These are phyloP conservation scores for Yamadazyma sp. DNA, from an alignment of 1,139 yeast species.

Conservation along the genomic window DNA sequence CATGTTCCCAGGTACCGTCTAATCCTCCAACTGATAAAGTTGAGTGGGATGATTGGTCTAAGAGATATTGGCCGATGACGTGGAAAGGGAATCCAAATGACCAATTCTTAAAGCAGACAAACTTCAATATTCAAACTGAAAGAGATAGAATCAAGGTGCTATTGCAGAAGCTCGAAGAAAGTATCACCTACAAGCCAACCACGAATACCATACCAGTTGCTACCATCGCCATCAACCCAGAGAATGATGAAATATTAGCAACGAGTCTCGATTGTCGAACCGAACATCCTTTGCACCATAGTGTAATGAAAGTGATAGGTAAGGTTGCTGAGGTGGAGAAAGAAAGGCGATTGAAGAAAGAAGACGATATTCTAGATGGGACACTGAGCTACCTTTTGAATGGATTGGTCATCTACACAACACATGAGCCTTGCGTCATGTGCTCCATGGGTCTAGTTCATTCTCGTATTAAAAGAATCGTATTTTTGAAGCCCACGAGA, in stretches of 20 bases:
- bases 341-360: slow-evolving; percentile 22
- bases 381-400: slow-evolving; percentile 64
- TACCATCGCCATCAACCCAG: slow-evolving; percentile 10
- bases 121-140: slow-evolving; percentile 48
- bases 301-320: slow-evolving; percentile 71
- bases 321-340: slow-evolving; percentile 55
- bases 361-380: slow-evolving; percentile 13
- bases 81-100: slow-evolving; percentile 94
- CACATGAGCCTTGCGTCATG: slow-evolving; percentile 97
- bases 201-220: slow-evolving; percentile 10
- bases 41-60: slow-evolving; percentile 62
- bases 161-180: slow-evolving; percentile 8
- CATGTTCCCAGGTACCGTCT: slow-evolving; percentile 30
- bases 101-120: slow-evolving; percentile 59
- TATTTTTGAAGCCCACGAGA: slow-evolving; percentile 51
- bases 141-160: slow-evolving; percentile 31
- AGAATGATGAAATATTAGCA: slow-evolving; percentile 18
- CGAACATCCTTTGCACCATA: slow-evolving; percentile 60
- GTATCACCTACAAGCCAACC: slow-evolving; percentile 1
- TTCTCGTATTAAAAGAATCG: slow-evolving; percentile 72
- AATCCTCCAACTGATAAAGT: slow-evolving; percentile 57
- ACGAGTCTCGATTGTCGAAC: slow-evolving; percentile 23
- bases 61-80: slow-evolving; percentile 75
- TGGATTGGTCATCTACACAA: slow-evolving; percentile 74
- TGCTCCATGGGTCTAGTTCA: slow-evolving; percentile 96